Conservation (phyloP, 306 rosid genomes). For the Cucurbita pepo region DNA sequence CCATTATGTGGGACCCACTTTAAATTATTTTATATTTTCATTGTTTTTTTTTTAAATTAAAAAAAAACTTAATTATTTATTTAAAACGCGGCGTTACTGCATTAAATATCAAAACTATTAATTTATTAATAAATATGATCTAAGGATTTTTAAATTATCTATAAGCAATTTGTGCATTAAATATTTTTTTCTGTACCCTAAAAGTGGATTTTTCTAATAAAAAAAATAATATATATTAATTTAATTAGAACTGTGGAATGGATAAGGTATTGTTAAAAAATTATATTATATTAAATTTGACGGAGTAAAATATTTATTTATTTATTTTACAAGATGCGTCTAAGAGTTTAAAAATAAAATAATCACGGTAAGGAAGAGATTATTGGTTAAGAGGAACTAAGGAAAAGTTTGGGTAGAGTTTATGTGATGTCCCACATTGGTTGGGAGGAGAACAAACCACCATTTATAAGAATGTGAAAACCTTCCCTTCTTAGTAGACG, state of each 20-base stretch:
- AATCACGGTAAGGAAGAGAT: no score
- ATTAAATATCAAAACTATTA: neutral
- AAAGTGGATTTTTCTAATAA: neutral
- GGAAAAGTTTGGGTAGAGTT: no score
- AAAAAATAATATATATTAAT: neutral
- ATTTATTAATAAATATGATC: neutral
- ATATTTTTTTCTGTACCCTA: neutral
- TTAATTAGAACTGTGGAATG: no score
- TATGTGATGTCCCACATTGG: no score
- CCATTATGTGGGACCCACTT: conserved; percentile 1
- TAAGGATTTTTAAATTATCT: neutral
- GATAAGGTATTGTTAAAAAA: neutral
- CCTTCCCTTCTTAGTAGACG: no score
- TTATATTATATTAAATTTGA: no score
- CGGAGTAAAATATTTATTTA: no score
- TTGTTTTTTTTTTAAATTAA: neutral
- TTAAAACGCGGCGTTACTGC: neutral
- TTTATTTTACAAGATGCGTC: no score
- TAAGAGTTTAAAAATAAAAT: no score
- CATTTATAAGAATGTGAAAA: no score
- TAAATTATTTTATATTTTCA: neutral
- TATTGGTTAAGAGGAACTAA: no score
- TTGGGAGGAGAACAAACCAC: no score
- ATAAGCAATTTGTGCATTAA: neutral
- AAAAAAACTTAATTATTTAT: neutral